Evolutionary conservation across 768 basidiomycete genomes (phyloP).

Genomic region (Fomitopsis pulvina): DNA sequence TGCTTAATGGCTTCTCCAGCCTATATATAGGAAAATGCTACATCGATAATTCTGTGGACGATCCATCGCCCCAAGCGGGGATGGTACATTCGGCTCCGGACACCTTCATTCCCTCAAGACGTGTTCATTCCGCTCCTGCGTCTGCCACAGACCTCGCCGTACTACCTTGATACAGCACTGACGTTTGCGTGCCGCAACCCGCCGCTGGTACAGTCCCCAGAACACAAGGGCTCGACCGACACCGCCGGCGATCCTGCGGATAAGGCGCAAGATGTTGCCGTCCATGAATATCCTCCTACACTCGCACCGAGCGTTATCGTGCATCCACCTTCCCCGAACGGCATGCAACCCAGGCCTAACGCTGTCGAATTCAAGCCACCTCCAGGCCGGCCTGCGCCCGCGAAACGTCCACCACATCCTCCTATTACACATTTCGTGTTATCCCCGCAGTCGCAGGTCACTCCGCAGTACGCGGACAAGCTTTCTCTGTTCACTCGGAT

Average conservation of each 20-base stretch:
- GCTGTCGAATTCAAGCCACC: conserved; percentile 12
- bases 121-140: conserved; percentile 30
- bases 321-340: conserved; percentile 23
- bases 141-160: conserved; percentile 23
- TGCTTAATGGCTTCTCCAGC: background rate
- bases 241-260: conserved; percentile 25
- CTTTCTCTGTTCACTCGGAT: conserved; percentile 22
- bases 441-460: conserved; percentile 22
- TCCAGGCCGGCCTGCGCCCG: background rate
- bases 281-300: conserved; percentile 32
- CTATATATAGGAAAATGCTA: conserved; percentile 74
- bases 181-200: conserved; percentile 30
- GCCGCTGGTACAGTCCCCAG: conserved; percentile 15
- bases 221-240: too few species aligned
- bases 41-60: conserved; percentile 60
- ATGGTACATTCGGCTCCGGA: conserved; percentile 77
- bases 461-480: conserved; percentile 11
- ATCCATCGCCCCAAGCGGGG: conserved; percentile 76
- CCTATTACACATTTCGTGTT: conserved; percentile 26
- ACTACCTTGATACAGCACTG: conserved; percentile 26
- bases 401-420: background rate
- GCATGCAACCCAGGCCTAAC: conserved; percentile 23
- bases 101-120: conserved; percentile 60
- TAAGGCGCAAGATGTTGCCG: conserved; percentile 10
- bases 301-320: conserved; percentile 20